Evolutionary conservation across 306 rosid species (phyloP).

Genomic region (Vachellia collinsii): DNA sequence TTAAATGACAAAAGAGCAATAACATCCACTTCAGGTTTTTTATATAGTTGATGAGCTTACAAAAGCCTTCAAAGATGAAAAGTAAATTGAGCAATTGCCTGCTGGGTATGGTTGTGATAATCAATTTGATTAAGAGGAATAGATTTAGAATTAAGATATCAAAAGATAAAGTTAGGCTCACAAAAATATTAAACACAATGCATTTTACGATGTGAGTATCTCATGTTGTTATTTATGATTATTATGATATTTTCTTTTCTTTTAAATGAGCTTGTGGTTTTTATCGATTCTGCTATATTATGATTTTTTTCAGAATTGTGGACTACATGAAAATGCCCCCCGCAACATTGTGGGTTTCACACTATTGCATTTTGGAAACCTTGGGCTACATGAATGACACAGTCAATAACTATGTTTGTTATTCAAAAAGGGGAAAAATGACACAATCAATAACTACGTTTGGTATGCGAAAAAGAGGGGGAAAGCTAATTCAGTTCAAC

Average conservation of each 20-base stretch:
- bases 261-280: neutral
- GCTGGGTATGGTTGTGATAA: no score
- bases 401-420: neutral
- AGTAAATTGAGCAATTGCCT: no score
- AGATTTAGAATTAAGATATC: no score
- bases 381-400: neutral
- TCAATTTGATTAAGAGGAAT: no score
- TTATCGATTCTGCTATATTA: neutral
- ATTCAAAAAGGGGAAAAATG: neutral
- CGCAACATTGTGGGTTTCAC: neutral
- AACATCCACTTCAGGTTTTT: no score
- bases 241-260: neutral
- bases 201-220: no score
- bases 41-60: no score
- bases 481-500: slow-evolving; percentile 11
- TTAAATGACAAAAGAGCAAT: no score
- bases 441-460: neutral
- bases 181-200: no score
- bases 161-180: no score
- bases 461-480: neutral
- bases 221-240: neutral
- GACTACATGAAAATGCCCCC: neutral
- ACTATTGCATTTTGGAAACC: neutral
- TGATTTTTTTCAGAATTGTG: neutral
- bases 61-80: no score